phyloP scores from a whole-genome alignment of 2,329 filamentous ascomycete species.

The Fusarium gaditjirri region DNA sequence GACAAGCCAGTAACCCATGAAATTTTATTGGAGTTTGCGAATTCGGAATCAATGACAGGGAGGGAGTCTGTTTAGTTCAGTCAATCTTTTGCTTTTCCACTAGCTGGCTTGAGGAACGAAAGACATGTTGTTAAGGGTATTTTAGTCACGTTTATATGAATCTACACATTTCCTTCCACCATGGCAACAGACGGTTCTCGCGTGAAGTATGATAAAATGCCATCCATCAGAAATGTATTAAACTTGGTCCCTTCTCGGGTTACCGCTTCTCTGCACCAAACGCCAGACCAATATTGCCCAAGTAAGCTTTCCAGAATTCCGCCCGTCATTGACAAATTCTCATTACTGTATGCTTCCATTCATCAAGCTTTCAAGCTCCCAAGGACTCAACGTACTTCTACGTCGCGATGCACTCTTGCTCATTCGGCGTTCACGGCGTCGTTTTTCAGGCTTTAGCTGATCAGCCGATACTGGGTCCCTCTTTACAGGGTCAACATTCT shows the following conservation, averaged over 20 bases:
- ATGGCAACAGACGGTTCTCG: background rate
- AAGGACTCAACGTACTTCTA: constrained; percentile 79
- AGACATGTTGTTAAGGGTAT: background rate
- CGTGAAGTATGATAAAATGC: background rate
- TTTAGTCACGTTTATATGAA: constrained; percentile 2
- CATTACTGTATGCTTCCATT: constrained; percentile 57
- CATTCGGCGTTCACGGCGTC: constrained; percentile 63
- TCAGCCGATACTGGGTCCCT: constrained; percentile 40
- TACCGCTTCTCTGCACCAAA: constrained; percentile 37
- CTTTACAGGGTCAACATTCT: constrained; percentile 52
- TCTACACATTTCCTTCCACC: background rate
- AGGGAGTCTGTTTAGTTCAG: background rate
- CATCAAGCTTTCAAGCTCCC: constrained; percentile 77
- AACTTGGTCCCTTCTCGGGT: background rate
- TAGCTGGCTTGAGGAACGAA: background rate
- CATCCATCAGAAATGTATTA: constrained; percentile 25
- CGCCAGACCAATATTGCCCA: constrained; percentile 34
- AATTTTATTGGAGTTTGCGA: constrained; percentile 34
- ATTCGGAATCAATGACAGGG: constrained; percentile 7
- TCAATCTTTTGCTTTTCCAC: constrained; percentile 1
- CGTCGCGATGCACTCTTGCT: constrained; percentile 70
- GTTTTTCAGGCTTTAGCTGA: constrained; percentile 51
- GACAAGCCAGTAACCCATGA: background rate
- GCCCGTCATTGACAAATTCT: constrained; percentile 26
- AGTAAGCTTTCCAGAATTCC: constrained; percentile 34